These are phyloP conservation scores for Pleurotus giganteus DNA, from an alignment of 768 basidiomycete species.

Conservation along the genomic window DNA sequence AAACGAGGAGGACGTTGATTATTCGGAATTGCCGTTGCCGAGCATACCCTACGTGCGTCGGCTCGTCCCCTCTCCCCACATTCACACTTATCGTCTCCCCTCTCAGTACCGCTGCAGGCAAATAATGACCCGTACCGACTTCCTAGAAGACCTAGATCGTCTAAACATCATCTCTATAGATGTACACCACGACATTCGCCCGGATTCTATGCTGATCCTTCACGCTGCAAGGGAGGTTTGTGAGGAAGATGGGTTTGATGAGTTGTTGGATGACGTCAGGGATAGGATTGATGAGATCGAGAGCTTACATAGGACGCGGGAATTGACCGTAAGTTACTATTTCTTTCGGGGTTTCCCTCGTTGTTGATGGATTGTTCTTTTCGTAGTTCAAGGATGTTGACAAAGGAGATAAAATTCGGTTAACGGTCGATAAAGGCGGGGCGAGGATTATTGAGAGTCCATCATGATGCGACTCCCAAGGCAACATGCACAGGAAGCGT, in stretches of 20 bases:
- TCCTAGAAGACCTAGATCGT: constrained; percentile 72
- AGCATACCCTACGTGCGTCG: constrained; percentile 54
- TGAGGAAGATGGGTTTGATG: constrained; percentile 75
- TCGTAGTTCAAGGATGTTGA: constrained; percentile 48
- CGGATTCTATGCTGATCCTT: constrained; percentile 77
- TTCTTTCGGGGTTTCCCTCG: background rate
- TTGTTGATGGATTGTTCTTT: constrained; percentile 20
- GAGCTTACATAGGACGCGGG: constrained; percentile 74
- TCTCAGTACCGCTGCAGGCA: constrained; percentile 64
- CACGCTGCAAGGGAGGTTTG: constrained; percentile 71
- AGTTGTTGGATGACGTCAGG: constrained; percentile 69
- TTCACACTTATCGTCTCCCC: background rate
- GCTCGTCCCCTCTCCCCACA: constrained; percentile 6
- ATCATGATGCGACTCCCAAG: background rate
- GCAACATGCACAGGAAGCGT: too few species aligned
- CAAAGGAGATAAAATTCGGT: constrained; percentile 46
- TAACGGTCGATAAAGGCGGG: constrained; percentile 60
- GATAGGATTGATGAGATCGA: constrained; percentile 86
- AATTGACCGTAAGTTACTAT: constrained; percentile 57
- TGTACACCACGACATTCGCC: constrained; percentile 72
- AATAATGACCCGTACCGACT: constrained; percentile 85
- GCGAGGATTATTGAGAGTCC: constrained; percentile 27
- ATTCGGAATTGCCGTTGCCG: constrained; percentile 55
- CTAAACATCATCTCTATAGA: constrained; percentile 79
- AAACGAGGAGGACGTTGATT: constrained; percentile 25